These are phyloP conservation scores for Gaeumannomyces sp. DNA, from an alignment of 2,329 filamentous ascomycete species.

Conservation along the genomic window DNA sequence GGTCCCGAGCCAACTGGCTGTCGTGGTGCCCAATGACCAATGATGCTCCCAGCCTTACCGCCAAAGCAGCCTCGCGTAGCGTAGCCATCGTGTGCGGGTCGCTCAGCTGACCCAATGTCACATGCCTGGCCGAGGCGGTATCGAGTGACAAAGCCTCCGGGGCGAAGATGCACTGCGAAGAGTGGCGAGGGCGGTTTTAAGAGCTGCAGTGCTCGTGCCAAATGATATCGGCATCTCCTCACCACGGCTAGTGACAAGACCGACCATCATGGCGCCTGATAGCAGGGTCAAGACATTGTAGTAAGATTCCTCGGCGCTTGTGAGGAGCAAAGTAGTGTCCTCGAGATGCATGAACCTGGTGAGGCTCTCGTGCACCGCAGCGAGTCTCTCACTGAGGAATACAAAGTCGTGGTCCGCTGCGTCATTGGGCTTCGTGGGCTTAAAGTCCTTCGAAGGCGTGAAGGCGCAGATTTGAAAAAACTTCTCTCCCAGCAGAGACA, in stretches of 20 bases:
- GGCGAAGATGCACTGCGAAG: slow-evolving; percentile 9
- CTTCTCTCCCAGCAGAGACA: slow-evolving; percentile 42
- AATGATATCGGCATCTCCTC: slow-evolving; percentile 4
- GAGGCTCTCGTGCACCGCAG: slow-evolving; percentile 36
- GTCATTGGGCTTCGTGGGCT: slow-evolving; percentile 33
- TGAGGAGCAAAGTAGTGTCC: slow-evolving; percentile 25
- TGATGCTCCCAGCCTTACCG: slow-evolving; percentile 23
- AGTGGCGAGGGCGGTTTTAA: slow-evolving; percentile 13
- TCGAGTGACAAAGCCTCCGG: not conserved
- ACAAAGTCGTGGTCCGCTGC: slow-evolving; percentile 35
- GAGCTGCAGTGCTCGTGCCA: slow-evolving; percentile 3
- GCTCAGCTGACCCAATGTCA: slow-evolving; percentile 23
- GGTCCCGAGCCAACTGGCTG: slow-evolving; percentile 26
- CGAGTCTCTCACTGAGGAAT: slow-evolving; percentile 36
- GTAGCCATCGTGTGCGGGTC: slow-evolving; percentile 30
- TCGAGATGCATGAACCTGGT: slow-evolving; percentile 29
- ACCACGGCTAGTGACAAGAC: slow-evolving; percentile 17
- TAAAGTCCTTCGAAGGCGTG: slow-evolving; percentile 44
- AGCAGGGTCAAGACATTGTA: slow-evolving; percentile 38
- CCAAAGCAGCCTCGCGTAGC: slow-evolving; percentile 30
- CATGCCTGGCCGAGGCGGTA: not conserved
- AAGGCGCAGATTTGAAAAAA: slow-evolving; percentile 45
- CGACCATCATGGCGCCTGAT: slow-evolving; percentile 20
- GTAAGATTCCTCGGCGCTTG: slow-evolving; percentile 35
- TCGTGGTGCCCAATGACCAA: slow-evolving; percentile 27